Evolutionary conservation across 192 early-diverging fungal genomes (phyloP), one percentile per base, ranked within the genome.

Genomic region (Gigaspora rosea): DNA sequence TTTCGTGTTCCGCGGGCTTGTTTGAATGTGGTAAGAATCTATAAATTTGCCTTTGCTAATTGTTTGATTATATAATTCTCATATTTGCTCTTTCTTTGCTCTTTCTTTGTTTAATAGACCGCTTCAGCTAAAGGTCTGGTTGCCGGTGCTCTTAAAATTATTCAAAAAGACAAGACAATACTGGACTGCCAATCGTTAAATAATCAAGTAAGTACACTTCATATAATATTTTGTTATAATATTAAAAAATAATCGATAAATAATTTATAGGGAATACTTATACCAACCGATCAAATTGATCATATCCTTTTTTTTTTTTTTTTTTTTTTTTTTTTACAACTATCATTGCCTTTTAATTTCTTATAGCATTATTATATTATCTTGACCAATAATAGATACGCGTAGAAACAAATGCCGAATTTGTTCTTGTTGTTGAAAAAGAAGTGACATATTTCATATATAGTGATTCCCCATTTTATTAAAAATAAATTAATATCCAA

Each of bases 111-210:
- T 27, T 27, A 27, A 12, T 35, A 78, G 78, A 78, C 58, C 8
- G 78, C 71, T n/a, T 78, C 71, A 12, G 57, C 78, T 8, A 78
- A 78, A 63, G 78, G 78, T 18, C 63, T 78, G 32, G 59, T 78
- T 15, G 68, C 52, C 36, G 78, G 78, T 47, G 10, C 10, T 35
- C 22, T 78, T 15, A 64, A 54, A 51, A 63, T 78, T 11, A 15
- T 49, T 33, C 68, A 78, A 74, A 70, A 64, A n/a, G 50, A 71
- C 49, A 18, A 41, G 5, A 50, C 48, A 1, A 12, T 78, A 36
- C 47, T 78, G 3, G 78, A 78, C 61, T 78, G 71, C 5, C 22
- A 7, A 59, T 5, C 33, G n/a, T 35, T 13, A 4, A 72, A 36
- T 57, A 20, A 22, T 47, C 7, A 22, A 8, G 10, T 61, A 27